Evolutionary conservation across 164 flowering plant genomes (phyloP), one percentile per base, ranked within the genome.

Genomic region (Saururus chinensis): DNA sequence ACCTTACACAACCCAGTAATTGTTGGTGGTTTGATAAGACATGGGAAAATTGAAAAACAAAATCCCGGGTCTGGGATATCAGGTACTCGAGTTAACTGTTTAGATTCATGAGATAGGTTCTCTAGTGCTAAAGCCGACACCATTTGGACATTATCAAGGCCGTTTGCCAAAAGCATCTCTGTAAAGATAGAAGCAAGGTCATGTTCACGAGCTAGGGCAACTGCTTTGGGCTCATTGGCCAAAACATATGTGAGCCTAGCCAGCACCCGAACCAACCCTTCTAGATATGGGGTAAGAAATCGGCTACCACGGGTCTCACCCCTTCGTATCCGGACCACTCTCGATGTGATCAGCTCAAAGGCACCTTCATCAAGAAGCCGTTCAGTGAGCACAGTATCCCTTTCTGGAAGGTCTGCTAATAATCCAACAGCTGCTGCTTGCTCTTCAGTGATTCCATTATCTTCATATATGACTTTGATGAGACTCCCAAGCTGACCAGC

Each of bases 401-500:
- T 78, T 76, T 83, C 89, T 20, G 97, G 99, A 51, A 93, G 88
- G 48, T 87, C 87, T 64, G 97, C 95, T 63, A 93, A 70, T 67
- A 93, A 85, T 45, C 89, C 84, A 59, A 76, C 81, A 40, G 97
- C 95, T 55, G 91, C 91, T 19, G 96, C 88, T 66, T 90, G 99
- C 77, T 93, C 99, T 68, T 93, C 97, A 5, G 83, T 76, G 52
- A 87, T 82, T 56, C 81, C 93, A 24, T 61, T 65, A 48, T 76
- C 72, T 40, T 90, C 97, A 5, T 90, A 66, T 53, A 88, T 79
- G 57, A 87, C 74, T 62, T 57, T 74, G 61, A 87, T 75, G 42
- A 93, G 76, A 75, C 84, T 78, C 11, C 87, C 79, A 41, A 93
- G 91, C 75, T 87, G 96, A 23, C 97, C 93, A 3, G 82, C 77